Base-by-base conservation (phyloP, 2,329 filamentous ascomycete genomes). In the Penicillium sp. region DNA sequence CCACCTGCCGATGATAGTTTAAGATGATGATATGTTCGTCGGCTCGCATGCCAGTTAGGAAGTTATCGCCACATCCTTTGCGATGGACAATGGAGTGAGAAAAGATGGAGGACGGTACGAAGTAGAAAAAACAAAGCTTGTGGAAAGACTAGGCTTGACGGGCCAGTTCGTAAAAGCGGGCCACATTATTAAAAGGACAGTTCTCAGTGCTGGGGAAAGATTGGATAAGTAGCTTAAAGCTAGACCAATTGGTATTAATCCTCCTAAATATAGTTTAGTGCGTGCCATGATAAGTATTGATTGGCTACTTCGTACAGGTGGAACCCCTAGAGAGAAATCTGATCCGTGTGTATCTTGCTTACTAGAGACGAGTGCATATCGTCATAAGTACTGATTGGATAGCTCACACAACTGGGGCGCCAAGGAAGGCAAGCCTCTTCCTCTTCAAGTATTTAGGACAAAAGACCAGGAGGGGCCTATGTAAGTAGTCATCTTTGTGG, bases 401-500 rank as follows among this genome's bases (percentile, higher is more conserved):
- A 42, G n/a, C 19, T 42, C n/a, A n/a, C 12, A 42, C 40, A 42
- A 42, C 17, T 22, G 40, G n/a, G 40, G 40, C 40, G 40, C 40
- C n/a, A 42, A 42, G 40, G 40, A 42, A 42, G 40, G 40, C 40
- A 4, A 42, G n/a, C 40, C 40, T 42, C 40, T 42, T 42, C 40
- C 40, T 42, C 40, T 12, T 42, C 40, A 42, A 22, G 7, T 42
- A 42, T 42, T 42, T 22, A 42, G 40, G 40, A 42, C 10, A 42
- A 42, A 22, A n/a, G 40, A 42, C 10, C 19, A 42, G 40, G 40
- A 42, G 40, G 40, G 40, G 40, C 7, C 40, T 42, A 42, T 22
- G 22, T 42, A 42, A 42, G 40, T 22, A 42, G 7, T 42, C 40
- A 42, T 42, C 0, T 22, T 42, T 42, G 40, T 42, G 40, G 40